Evolutionary conservation across 2,329 filamentous ascomycete genomes (phyloP), one percentile per base, ranked within the genome.

Genomic region (Aspergillus ustus): DNA sequence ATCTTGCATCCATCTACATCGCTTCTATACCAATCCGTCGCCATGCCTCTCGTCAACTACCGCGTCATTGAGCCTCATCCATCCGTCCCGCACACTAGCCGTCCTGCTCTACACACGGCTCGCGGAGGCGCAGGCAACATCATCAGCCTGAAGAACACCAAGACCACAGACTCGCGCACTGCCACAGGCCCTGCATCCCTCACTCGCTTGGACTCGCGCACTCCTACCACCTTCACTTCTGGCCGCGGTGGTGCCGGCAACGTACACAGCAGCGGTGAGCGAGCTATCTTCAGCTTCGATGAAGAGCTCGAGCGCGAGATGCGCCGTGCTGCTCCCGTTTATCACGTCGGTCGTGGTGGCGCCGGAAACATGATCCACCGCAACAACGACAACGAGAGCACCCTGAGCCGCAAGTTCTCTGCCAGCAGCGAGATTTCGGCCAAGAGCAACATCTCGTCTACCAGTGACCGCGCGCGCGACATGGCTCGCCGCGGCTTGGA

Each of bases 271-370:
- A 78, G 77, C 70, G 77, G 75, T 63, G 83, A 88, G 68, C 81
- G 85, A 45, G 81, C 84, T 70, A 87, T 89, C 73, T 89, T 89
- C 81, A 84, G 83, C 75, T 89, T 89, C 76, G 87, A 89, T 73
- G 87, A 89, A 77, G 87, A 89, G 70, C 81, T 89, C 55, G 82
- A 85, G 67, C 82, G 82, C 61, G 83, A 87, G 63, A 78, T 85
- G 64, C 80, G 82, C 60, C 79, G 83, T 40, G 80, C 83, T 51
- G 85, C 86, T 2, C 87, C 87, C 19, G 82, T 89, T 63, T 89
- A 87, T 80, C 85, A 87, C 72, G 83, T 88, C 65, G 87, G 87
- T 48, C 81, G 87, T 49, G 87, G 86, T 20, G 87, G 87, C 45
- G 84, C 83, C 13, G 87, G 85, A 54, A 89, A 89, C 74, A 74